phyloP scores from a whole-genome alignment of 176 grass and related monocot genomes.

The Oryza brachyantha region DNA sequence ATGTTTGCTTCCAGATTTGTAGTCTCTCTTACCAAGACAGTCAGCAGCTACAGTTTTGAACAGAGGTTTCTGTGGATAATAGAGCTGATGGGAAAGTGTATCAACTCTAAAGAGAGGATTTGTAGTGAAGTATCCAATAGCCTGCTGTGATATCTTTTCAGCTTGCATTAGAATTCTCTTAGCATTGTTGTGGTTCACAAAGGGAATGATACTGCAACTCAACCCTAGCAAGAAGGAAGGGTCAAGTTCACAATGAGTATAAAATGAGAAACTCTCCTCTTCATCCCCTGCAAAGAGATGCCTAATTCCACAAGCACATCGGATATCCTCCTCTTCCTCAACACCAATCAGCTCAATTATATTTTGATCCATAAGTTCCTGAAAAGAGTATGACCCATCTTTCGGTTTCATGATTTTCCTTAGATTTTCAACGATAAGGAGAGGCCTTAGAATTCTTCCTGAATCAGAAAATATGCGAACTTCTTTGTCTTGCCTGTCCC shows the following conservation, averaged over 20 bases:
- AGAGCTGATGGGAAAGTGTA: slow-evolving; percentile 73
- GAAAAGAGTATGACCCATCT: slow-evolving; percentile 50
- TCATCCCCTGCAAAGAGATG: slow-evolving; percentile 47
- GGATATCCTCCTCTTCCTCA: slow-evolving; percentile 90
- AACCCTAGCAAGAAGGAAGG: slow-evolving; percentile 76
- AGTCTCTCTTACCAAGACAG: slow-evolving; percentile 50
- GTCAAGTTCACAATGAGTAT: slow-evolving; percentile 83
- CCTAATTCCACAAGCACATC: slow-evolving; percentile 62
- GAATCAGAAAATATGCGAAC: slow-evolving; percentile 78
- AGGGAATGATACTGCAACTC: slow-evolving; percentile 83
- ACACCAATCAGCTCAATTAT: slow-evolving; percentile 77
- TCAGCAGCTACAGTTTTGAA: slow-evolving; percentile 81
- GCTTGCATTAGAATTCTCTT: slow-evolving; percentile 70
- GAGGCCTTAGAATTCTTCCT: slow-evolving; percentile 78
- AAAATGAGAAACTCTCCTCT: slow-evolving; percentile 38
- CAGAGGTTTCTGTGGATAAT: slow-evolving; percentile 80
- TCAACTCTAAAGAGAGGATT: slow-evolving; percentile 67
- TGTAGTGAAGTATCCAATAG: slow-evolving; percentile 76
- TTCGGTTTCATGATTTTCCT: slow-evolving; percentile 53
- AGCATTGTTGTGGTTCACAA: slow-evolving; percentile 80
- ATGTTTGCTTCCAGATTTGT: slow-evolving; percentile 40
- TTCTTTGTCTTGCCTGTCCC: slow-evolving; percentile 68
- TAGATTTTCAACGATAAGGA: slow-evolving; percentile 83
- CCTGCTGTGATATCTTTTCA: slow-evolving; percentile 81
- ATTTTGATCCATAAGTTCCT: slow-evolving; percentile 69